These are phyloP conservation scores for Trichoderma asperellum DNA, from an alignment of 2,329 filamentous ascomycete genomes.

Conservation along the genomic window DNA sequence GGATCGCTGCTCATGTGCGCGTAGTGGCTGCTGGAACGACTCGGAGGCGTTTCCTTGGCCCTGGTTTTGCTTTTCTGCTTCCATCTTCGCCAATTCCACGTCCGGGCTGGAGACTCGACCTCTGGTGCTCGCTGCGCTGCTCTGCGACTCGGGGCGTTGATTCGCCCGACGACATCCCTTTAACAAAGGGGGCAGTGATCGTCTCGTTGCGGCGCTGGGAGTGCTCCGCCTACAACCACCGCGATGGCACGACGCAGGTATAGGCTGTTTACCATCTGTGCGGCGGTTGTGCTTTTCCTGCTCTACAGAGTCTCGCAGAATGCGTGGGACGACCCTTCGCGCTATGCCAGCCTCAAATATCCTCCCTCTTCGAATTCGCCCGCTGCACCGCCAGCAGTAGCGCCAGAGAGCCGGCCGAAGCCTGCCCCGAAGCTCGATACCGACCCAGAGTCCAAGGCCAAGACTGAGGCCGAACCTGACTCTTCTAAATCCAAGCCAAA, in stretches of 20 bases:
- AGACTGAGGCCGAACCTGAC: background rate
- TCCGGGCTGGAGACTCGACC: background rate
- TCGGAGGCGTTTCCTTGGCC: background rate
- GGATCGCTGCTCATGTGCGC: slow-evolving; percentile 12
- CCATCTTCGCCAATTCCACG: background rate
- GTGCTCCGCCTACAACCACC: slow-evolving; percentile 7
- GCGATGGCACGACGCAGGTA: slow-evolving; percentile 65
- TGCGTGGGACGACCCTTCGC: slow-evolving; percentile 41
- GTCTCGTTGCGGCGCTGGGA: slow-evolving; percentile 5
- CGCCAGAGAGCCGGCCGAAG: slow-evolving; percentile 7
- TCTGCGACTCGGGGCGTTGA: background rate
- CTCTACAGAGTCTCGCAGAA: slow-evolving; percentile 55
- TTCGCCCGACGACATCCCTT: background rate
- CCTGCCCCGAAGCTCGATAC: background rate
- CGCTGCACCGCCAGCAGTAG: background rate
- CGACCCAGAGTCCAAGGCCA: background rate
- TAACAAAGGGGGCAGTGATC: slow-evolving; percentile 3
- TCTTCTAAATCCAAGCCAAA: background rate
- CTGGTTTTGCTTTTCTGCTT: background rate
- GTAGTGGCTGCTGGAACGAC: background rate
- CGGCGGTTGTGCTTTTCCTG: slow-evolving; percentile 58
- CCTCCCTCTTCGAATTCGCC: slow-evolving; percentile 18
- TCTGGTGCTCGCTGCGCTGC: background rate
- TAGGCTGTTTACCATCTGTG: slow-evolving; percentile 61
- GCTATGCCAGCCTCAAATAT: slow-evolving; percentile 17